Percentiles rank a stretch among this genome's conserved stretches.
Evolutionary conservation across 1,284 basidiomycete species (phyloP).

Genomic region (Amylostereum areolatum): DNA sequence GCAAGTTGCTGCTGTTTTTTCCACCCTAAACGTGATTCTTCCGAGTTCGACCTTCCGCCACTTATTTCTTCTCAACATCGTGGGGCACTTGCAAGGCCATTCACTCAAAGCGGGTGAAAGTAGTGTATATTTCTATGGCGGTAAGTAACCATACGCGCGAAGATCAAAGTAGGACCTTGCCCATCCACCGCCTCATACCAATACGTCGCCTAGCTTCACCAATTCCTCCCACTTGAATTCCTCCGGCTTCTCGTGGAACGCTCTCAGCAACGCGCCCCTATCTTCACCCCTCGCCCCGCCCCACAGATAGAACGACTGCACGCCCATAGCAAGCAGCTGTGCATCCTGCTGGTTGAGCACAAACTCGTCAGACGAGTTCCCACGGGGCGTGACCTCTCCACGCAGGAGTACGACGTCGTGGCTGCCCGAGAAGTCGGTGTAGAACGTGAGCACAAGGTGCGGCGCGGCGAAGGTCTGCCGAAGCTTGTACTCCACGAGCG

Average conservation of each 20-base stretch:
- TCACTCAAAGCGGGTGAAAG: no score
- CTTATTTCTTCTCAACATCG: no score
- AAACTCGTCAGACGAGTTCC: constrained; percentile 36
- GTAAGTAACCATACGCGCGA: no score
- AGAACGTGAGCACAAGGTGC: constrained; percentile 86
- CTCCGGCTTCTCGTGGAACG: constrained; percentile 69
- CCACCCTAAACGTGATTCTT: no score
- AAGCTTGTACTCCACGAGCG: constrained; percentile 91
- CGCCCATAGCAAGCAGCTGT: constrained; percentile 68
- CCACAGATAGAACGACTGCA: constrained; percentile 85
- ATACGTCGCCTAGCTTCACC: constrained; percentile 38
- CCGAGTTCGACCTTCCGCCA: no score
- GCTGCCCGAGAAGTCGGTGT: constrained; percentile 80
- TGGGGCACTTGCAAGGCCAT: no score
- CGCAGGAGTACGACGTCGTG: constrained; percentile 86
- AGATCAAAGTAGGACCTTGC: no score
- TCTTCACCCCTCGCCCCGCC: constrained; percentile 26
- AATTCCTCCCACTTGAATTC: constrained; percentile 75
- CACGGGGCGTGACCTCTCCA: constrained; percentile 82
- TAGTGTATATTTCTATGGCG: no score
- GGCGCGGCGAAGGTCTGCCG: constrained; percentile 87
- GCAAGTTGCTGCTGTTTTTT: no score
- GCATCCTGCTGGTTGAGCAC: constrained; percentile 76
- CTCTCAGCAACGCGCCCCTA: constrained; percentile 45
- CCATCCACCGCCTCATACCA: no score